These are phyloP conservation scores for Citeromyces siamensis DNA, from an alignment of 1,139 yeast genomes.

Conservation along the genomic window DNA sequence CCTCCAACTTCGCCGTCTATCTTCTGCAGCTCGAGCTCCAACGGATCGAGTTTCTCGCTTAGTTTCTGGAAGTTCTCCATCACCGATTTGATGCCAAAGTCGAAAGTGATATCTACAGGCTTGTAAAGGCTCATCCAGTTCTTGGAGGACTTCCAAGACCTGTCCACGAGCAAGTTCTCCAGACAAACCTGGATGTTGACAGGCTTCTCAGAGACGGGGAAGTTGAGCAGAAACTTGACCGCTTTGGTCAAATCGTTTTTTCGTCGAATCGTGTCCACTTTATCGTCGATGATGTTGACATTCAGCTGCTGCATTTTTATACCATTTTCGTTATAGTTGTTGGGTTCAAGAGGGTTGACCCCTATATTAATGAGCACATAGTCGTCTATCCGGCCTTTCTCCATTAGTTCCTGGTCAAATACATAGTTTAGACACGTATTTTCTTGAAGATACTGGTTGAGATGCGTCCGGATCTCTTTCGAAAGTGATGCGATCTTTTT, in stretches of 20 bases:
- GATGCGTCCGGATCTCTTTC: background rate
- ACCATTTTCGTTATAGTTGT: constrained; percentile 9
- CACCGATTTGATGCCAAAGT: constrained; percentile 13
- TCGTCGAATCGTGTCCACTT: constrained; percentile 15
- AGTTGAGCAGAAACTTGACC: constrained; percentile 10
- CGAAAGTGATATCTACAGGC: constrained; percentile 10
- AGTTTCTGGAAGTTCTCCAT: constrained; percentile 11
- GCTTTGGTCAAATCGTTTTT: constrained; percentile 11
- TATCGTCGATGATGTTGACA: constrained; percentile 15
- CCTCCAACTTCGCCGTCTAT: constrained; percentile 12
- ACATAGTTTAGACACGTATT: constrained; percentile 4
- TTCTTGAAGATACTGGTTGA: background rate
- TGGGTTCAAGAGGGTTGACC: constrained; percentile 3
- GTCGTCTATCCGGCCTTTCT: constrained; percentile 2
- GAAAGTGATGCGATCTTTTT: constrained; percentile 3
- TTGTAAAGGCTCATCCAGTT: constrained; percentile 10
- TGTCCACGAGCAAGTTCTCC: constrained; percentile 15
- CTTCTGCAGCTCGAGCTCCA: constrained; percentile 7
- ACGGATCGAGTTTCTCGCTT: constrained; percentile 8
- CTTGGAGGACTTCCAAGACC: constrained; percentile 15
- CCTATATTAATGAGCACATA: constrained; percentile 4
- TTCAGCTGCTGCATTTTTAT: constrained; percentile 12
- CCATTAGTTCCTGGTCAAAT: constrained; percentile 3
- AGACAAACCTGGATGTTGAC: constrained; percentile 15
- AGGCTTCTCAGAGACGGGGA: constrained; percentile 13